Percentiles rank a stretch among this genome's conserved stretches.
These are phyloP conservation scores for Suillus placidus DNA, from an alignment of 768 basidiomycete genomes.

Conservation along the genomic window DNA sequence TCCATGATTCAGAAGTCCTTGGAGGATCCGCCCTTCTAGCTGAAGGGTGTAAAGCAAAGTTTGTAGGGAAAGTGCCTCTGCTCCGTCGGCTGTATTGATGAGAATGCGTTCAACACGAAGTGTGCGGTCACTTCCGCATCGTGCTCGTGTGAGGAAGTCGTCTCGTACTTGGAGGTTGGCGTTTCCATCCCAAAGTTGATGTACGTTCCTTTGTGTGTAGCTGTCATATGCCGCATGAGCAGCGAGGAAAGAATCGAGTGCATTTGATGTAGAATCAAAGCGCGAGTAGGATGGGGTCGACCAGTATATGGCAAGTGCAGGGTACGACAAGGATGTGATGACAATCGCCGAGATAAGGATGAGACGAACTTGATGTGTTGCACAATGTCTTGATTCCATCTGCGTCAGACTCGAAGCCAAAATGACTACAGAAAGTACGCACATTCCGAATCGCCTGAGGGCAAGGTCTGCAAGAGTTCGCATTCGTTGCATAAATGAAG, in stretches of 20 bases:
- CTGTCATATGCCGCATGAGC: constrained; percentile 54
- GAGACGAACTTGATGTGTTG: constrained; percentile 87
- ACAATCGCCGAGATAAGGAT: constrained; percentile 87
- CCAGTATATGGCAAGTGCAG: constrained; percentile 84
- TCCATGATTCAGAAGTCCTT: constrained; percentile 41
- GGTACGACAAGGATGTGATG: constrained; percentile 87
- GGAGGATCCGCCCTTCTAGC: constrained; percentile 60
- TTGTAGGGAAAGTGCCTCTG: constrained; percentile 59
- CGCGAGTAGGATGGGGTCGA: constrained; percentile 67
- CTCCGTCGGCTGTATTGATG: constrained; percentile 44
- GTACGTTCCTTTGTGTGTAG: constrained; percentile 63
- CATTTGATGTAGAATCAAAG: constrained; percentile 53
- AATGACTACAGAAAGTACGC: constrained; percentile 37
- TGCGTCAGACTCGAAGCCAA: constrained; percentile 14
- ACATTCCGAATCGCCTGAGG: constrained; percentile 82
- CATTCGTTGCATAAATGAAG: constrained; percentile 34
- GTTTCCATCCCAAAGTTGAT: constrained; percentile 71
- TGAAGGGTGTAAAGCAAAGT: constrained; percentile 66
- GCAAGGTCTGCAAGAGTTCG: constrained; percentile 48
- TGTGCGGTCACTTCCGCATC: constrained; percentile 69
- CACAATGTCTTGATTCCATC: constrained; percentile 65
- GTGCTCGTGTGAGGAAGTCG: constrained; percentile 70
- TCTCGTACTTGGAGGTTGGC: constrained; percentile 64
- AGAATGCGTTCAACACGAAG: constrained; percentile 79
- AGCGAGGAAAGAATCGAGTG: constrained; percentile 65